Percentiles rank a stretch among this genome's conserved stretches.
phyloP scores from a whole-genome alignment of 1,139 yeast species.

The Eremothecium cymbalariae region DNA sequence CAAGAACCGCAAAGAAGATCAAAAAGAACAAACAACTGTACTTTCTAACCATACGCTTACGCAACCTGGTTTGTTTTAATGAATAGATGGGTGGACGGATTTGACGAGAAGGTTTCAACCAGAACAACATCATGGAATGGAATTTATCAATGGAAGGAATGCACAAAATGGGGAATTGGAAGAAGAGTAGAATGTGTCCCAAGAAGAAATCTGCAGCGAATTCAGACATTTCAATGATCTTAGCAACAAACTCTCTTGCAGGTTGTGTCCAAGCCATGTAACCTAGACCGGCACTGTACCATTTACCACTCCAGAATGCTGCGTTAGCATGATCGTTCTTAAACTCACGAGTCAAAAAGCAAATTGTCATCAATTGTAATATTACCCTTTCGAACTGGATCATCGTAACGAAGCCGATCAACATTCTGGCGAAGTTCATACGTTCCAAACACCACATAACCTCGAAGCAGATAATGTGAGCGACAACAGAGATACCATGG shows the following conservation, averaged over 20 bases:
- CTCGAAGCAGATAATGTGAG: conserved; percentile 79
- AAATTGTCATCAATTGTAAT: conserved; percentile 75
- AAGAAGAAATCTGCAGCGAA: conserved; percentile 94
- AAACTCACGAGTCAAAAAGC: conserved; percentile 88
- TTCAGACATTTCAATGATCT: conserved; percentile 87
- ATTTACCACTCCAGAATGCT: conserved; percentile 99
- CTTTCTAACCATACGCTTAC: conserved; percentile 97
- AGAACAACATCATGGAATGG: conserved; percentile 97
- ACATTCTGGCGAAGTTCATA: conserved; percentile 78
- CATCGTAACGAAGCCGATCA: conserved; percentile 79
- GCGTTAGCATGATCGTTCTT: conserved; percentile 94
- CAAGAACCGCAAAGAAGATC: conserved; percentile 61
- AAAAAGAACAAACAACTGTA: conserved; percentile 77
- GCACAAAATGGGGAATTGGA: conserved; percentile 78
- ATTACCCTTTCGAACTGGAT: conserved; percentile 81
- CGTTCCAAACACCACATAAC: conserved; percentile 97
- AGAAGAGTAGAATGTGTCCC: conserved; percentile 81
- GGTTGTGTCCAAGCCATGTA: conserved; percentile 97
- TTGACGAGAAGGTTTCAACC: conserved; percentile 97
- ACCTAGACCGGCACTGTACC: conserved; percentile 95
- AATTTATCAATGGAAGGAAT: conserved; percentile 91
- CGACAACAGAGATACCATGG: conserved; percentile 85
- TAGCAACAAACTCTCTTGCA: conserved; percentile 89
- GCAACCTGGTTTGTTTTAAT: conserved; percentile 90
- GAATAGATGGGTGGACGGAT: conserved; percentile 98